Conservation (phyloP, 768 basidiomycete species). For the Kwoniella dendrophila region DNA sequence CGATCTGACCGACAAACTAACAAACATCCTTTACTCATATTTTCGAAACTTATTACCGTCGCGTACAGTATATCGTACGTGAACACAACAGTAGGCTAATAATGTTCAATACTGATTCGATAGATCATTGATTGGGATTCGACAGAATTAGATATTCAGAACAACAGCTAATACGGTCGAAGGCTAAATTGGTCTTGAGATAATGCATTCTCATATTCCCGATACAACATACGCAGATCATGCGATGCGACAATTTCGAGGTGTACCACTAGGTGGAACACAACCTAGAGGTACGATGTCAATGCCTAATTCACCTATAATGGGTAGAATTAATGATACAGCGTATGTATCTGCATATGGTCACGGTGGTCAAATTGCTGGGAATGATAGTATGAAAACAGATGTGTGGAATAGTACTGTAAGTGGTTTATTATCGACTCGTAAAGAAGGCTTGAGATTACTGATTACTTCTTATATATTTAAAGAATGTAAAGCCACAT, state of each 20-base stretch:
- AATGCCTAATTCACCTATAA: conserved; percentile 37
- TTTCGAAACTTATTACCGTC: too few species aligned
- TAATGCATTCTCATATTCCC: conserved; percentile 8
- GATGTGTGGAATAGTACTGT: too few species aligned
- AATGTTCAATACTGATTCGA: too few species aligned
- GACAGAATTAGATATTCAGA: too few species aligned
- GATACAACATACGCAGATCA: too few species aligned
- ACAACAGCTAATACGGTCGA: too few species aligned
- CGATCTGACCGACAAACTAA: not conserved
- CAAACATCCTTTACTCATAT: too few species aligned
- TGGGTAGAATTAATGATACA: conserved; percentile 1
- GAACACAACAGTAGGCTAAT: too few species aligned
- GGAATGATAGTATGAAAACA: too few species aligned
- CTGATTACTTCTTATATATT: not conserved
- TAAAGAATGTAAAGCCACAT: conserved; percentile 17
- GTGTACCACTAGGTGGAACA: conserved; percentile 5
- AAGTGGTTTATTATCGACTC: not conserved
- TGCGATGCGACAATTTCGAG: conserved; percentile 4
- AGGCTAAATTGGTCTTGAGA: conserved; percentile 16
- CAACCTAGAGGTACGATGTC: conserved; percentile 36
- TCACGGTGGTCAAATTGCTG: not conserved
- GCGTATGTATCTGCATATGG: not conserved
- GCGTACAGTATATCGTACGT: too few species aligned
- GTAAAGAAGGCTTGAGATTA: too few species aligned
- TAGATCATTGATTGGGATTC: too few species aligned